Evolutionary conservation across 208 protist species (phyloP).

Genomic region (Trypanosoma rangeli): DNA sequence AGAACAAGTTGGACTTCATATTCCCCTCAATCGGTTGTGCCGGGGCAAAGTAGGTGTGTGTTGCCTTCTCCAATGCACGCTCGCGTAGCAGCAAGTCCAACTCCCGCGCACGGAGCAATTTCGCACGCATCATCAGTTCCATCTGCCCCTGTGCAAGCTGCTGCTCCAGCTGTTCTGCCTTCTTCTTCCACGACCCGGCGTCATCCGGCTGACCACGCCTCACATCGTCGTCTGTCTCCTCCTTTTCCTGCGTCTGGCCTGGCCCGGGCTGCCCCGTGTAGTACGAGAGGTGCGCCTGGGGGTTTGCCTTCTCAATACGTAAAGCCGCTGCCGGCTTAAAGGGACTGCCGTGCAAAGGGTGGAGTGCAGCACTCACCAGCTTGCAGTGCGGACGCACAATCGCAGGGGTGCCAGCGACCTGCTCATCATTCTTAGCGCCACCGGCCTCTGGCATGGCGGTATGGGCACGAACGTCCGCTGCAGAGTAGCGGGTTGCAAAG

Average conservation of each 20-base stretch:
- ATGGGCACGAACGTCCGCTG: slow-evolving; percentile 23
- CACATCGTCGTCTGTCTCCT: not conserved
- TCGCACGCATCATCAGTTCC: slow-evolving; percentile 20
- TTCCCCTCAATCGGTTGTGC: slow-evolving; percentile 1
- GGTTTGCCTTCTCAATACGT: slow-evolving; percentile 20
- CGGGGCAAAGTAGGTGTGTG: slow-evolving; percentile 8
- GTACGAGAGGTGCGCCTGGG: slow-evolving; percentile 26
- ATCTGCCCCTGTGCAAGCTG: slow-evolving; percentile 19
- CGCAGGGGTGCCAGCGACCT: not conserved
- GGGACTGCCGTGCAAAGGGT: not conserved
- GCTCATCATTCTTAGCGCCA: slow-evolving; percentile 11
- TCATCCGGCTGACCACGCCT: not conserved
- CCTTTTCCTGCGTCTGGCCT: not conserved
- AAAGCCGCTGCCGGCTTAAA: not conserved
- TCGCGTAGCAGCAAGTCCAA: slow-evolving; percentile 42
- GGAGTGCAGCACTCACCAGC: slow-evolving; percentile 2
- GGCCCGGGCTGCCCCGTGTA: slow-evolving; percentile 11
- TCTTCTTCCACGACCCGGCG: slow-evolving; percentile 1
- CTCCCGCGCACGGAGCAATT: slow-evolving; percentile 38
- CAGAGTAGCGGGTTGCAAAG: slow-evolving; percentile 33
- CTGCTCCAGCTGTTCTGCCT: slow-evolving; percentile 24
- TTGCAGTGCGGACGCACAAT: slow-evolving; percentile 22
- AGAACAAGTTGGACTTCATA: not conserved
- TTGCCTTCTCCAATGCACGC: slow-evolving; percentile 19
- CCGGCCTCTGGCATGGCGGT: slow-evolving; percentile 3